A percentile compares a stretch with the other conserved stretches of the same genome.
phyloP scores from a whole-genome alignment of 371 early-diverging fungal species.

The Encephalitozoon cuniculi region DNA sequence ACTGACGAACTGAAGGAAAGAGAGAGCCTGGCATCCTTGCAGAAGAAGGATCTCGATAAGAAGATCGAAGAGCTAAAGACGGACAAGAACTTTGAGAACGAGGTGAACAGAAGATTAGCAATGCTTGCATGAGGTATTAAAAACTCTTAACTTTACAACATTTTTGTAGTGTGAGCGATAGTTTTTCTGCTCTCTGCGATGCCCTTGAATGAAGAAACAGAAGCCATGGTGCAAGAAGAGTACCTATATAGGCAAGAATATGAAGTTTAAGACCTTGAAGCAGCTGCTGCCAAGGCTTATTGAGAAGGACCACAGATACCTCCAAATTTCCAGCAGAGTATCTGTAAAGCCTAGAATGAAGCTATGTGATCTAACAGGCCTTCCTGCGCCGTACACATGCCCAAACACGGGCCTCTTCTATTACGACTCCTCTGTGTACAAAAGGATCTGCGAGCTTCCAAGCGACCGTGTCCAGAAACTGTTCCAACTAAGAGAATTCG shows the following conservation, averaged over 20 bases:
- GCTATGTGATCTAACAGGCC: constrained; percentile 59
- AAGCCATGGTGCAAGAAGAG: not conserved
- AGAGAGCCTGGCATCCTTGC: constrained; percentile 32
- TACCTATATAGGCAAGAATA: constrained; percentile 9
- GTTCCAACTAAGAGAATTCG: constrained; percentile 9
- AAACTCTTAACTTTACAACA: not conserved
- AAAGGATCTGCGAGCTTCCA: constrained; percentile 39
- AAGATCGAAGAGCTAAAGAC: constrained; percentile 4
- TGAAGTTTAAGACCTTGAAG: constrained; percentile 48
- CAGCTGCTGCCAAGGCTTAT: constrained; percentile 23
- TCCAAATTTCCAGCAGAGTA: constrained; percentile 33
- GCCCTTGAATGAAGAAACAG: not conserved
- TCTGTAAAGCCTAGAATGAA: constrained; percentile 44
- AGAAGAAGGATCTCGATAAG: constrained; percentile 12
- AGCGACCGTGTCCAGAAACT: constrained; percentile 7
- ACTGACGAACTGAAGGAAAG: constrained; percentile 22
- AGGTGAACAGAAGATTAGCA: constrained; percentile 46
- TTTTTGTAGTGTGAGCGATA: too few relatives aligned
- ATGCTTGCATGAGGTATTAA: constrained; percentile 36
- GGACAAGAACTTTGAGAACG: constrained; percentile 20
- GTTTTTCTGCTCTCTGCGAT: not conserved
- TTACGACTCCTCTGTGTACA: constrained; percentile 54
- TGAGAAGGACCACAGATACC: constrained; percentile 36
- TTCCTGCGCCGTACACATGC: constrained; percentile 55
- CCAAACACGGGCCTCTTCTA: constrained; percentile 55